Evolutionary conservation across 2,329 filamentous ascomycete species (phyloP).

Genomic region (Sporothrix euskadiensis): DNA sequence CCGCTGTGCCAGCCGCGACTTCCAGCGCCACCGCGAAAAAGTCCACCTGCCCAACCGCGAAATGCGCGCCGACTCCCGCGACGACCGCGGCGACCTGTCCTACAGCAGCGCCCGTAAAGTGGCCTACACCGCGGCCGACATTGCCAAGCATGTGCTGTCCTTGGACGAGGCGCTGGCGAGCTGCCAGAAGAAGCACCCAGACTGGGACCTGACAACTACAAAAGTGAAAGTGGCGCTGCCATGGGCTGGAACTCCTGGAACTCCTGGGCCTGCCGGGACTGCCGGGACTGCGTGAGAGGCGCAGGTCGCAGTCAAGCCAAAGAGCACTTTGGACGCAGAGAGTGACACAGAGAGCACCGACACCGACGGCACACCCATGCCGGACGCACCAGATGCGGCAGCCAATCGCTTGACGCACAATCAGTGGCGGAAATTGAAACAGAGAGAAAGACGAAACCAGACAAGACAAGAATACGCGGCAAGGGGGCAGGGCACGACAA

Average conservation of each 20-base stretch:
- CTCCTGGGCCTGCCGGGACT: neutral
- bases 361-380: too few species aligned
- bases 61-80: slow-evolving; percentile 29
- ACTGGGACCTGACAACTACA: slow-evolving; percentile 30
- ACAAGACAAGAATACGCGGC: too few species aligned
- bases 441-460: too few species aligned
- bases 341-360: neutral
- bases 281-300: neutral
- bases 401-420: too few species aligned
- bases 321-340: too few species aligned
- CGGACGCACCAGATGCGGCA: too few species aligned
- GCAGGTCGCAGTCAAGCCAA: neutral
- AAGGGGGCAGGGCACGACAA: too few species aligned
- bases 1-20: slow-evolving; percentile 39
- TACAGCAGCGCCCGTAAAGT: slow-evolving; percentile 21
- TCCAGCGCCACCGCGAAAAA: slow-evolving; percentile 39
- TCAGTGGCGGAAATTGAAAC: too few species aligned
- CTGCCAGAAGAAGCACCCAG: slow-evolving; percentile 34
- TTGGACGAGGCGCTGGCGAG: slow-evolving; percentile 28
- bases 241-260: neutral
- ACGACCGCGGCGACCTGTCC: slow-evolving; percentile 30
- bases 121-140: slow-evolving; percentile 32
- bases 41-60: slow-evolving; percentile 38
- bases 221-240: slow-evolving; percentile 26
- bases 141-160: slow-evolving; percentile 32